Conservation (phyloP, 2,329 filamentous ascomycete species). For the Ophiocordyceps camponoti-rufipedis region DNA sequence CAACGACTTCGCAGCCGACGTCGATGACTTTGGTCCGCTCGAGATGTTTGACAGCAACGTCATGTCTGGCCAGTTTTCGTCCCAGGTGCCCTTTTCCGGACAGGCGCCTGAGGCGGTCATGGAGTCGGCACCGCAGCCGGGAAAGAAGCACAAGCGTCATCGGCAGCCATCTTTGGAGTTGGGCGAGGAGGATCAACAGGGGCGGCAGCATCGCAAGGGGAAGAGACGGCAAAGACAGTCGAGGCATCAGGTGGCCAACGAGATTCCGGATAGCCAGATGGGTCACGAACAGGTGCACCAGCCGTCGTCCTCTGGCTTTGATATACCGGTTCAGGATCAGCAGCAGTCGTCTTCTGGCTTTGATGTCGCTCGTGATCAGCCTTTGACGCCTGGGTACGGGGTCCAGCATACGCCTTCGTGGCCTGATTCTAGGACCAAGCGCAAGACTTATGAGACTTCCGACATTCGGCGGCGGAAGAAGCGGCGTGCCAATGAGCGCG, state of each 20-base stretch:
- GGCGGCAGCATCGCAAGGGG: background rate
- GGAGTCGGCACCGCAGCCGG: constrained; percentile 5
- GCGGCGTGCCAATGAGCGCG: constrained; percentile 9
- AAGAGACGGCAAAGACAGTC: background rate
- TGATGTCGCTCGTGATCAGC: background rate
- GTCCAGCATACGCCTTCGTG: background rate
- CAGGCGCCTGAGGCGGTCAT: constrained; percentile 14
- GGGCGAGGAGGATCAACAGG: background rate
- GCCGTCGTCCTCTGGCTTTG: background rate
- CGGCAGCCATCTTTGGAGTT: background rate
- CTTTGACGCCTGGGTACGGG: background rate
- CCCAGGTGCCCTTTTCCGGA: constrained; percentile 7
- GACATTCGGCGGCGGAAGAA: constrained; percentile 17
- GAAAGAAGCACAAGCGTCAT: background rate
- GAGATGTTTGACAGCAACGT: constrained; percentile 21
- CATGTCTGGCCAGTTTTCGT: constrained; percentile 12
- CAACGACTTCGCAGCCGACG: constrained; percentile 8
- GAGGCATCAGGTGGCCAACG: background rate
- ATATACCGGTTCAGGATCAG: background rate
- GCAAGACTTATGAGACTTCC: constrained; percentile 11
- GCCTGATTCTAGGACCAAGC: constrained; percentile 12
- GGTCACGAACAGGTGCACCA: too few species aligned
- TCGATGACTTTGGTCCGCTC: constrained; percentile 16
- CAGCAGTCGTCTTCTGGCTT: background rate
- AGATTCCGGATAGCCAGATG: background rate